phyloP scores from a whole-genome alignment of 192 early-diverging fungal genomes.

The Mortierella alpina region DNA sequence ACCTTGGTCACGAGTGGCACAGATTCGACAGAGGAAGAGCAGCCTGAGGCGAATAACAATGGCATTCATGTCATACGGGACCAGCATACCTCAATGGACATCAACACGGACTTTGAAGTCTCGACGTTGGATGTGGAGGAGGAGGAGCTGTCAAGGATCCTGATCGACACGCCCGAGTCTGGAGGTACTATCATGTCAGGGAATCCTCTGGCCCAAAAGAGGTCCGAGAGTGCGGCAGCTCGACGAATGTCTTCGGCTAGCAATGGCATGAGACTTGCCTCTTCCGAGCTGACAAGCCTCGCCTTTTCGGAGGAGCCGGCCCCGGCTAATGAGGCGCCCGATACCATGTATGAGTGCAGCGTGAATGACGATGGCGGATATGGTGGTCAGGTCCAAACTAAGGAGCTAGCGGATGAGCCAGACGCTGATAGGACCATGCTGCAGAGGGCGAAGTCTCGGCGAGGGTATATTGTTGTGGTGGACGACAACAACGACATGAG shows the following conservation, averaged over 20 bases:
- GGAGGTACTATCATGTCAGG: constrained; percentile 6
- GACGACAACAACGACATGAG: constrained; percentile 66
- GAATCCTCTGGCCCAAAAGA: background rate
- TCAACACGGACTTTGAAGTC: constrained; percentile 29
- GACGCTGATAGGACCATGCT: background rate
- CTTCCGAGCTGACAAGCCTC: background rate
- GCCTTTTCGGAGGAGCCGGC: background rate
- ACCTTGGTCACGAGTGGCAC: constrained; percentile 35
- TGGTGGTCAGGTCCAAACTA: background rate
- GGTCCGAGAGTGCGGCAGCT: background rate
- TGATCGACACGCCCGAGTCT: constrained; percentile 22
- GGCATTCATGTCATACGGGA: constrained; percentile 20
- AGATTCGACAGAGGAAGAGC: constrained; percentile 50
- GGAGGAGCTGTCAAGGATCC: constrained; percentile 23
- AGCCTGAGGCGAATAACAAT: constrained; percentile 16
- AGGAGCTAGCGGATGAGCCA: background rate
- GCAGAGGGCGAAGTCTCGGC: constrained; percentile 3
- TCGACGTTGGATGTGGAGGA: constrained; percentile 28
- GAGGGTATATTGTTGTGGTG: constrained; percentile 50
- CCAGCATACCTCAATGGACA: constrained; percentile 8
- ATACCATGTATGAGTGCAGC: background rate
- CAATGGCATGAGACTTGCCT: background rate
- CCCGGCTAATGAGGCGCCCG: background rate
- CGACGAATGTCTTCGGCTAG: background rate
- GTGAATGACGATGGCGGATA: constrained; percentile 11